Evolutionary conservation across 1,284 basidiomycete species (phyloP).

Genomic region (Microbotryomycetes sp.): DNA sequence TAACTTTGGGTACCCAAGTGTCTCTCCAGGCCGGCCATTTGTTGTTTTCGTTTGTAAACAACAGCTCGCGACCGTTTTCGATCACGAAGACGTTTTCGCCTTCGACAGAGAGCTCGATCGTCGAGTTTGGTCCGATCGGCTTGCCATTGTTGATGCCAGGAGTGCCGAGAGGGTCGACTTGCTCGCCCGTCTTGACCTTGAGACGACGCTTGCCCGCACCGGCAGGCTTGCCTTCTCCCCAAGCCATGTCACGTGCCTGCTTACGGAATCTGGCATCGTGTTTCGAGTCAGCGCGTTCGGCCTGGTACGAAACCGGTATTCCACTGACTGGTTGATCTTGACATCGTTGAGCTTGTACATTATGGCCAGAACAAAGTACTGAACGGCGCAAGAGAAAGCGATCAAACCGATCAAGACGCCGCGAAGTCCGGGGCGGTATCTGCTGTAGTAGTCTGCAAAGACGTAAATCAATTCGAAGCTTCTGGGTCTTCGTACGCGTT

Average conservation of each 20-base stretch:
- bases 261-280: conserved; percentile 29
- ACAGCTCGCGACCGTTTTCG: conserved; percentile 33
- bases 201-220: conserved; percentile 20
- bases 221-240: conserved; percentile 31
- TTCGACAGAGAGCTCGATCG: conserved; percentile 35
- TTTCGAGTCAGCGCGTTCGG: neutral
- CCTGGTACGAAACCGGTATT: neutral
- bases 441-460: conserved; percentile 81
- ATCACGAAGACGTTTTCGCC: conserved; percentile 36
- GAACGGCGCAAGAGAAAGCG: conserved; percentile 63
- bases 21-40: conserved; percentile 12
- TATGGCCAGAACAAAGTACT: conserved; percentile 67
- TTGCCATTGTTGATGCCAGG: conserved; percentile 20
- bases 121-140: conserved; percentile 23
- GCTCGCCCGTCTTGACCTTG: conserved; percentile 33
- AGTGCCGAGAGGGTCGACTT: conserved; percentile 23
- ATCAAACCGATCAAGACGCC: conserved; percentile 67
- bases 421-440: conserved; percentile 80
- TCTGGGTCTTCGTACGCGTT: neutral
- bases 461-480: conserved; percentile 34
- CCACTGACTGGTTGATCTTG: conserved; percentile 47
- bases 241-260: conserved; percentile 35
- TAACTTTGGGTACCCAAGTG: conserved; percentile 22
- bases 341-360: conserved; percentile 65
- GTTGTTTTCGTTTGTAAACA: conserved; percentile 15